Conservation (phyloP, 495 filamentous ascomycete species). For the Ascobolus immersus region DNA sequence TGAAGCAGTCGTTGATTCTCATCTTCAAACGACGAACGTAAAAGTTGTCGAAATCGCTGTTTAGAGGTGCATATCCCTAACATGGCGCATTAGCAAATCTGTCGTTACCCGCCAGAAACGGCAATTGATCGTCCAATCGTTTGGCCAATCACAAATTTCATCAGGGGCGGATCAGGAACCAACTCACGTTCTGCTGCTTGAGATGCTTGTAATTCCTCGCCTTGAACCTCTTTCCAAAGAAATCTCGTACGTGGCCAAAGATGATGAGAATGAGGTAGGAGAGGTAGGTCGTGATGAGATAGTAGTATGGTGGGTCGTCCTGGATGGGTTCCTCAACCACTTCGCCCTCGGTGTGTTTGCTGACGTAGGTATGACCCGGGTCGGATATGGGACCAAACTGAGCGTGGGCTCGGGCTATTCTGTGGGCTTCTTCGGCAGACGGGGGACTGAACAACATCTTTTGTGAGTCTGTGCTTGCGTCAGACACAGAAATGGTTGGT, state of each 20-base stretch:
- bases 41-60: slow-evolving; percentile 97
- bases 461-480: slow-evolving; percentile 23
- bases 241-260: slow-evolving; percentile 85
- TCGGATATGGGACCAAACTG: slow-evolving; percentile 76
- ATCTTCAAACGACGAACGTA: slow-evolving; percentile 80
- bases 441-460: slow-evolving; percentile 59
- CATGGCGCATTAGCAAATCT: not conserved
- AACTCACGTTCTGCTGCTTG: slow-evolving; percentile 36
- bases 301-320: slow-evolving; percentile 93
- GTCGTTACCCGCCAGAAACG: not conserved
- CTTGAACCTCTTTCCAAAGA: slow-evolving; percentile 88
- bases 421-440: slow-evolving; percentile 56
- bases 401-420: slow-evolving; percentile 52
- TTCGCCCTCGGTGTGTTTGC: slow-evolving; percentile 45
- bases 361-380: slow-evolving; percentile 60
- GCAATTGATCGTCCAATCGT: not conserved
- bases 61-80: slow-evolving; percentile 73
- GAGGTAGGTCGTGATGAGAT: slow-evolving; percentile 85
- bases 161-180: slow-evolving; percentile 4
- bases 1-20: slow-evolving; percentile 90
- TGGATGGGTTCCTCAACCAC: slow-evolving; percentile 59
- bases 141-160: slow-evolving; percentile 7
- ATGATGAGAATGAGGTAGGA: slow-evolving; percentile 89
- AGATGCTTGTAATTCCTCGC: slow-evolving; percentile 60
- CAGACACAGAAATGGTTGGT: slow-evolving; percentile 79